Conservation (phyloP, 2,329 filamentous ascomycete species). For the Aspergillus clavatus region DNA sequence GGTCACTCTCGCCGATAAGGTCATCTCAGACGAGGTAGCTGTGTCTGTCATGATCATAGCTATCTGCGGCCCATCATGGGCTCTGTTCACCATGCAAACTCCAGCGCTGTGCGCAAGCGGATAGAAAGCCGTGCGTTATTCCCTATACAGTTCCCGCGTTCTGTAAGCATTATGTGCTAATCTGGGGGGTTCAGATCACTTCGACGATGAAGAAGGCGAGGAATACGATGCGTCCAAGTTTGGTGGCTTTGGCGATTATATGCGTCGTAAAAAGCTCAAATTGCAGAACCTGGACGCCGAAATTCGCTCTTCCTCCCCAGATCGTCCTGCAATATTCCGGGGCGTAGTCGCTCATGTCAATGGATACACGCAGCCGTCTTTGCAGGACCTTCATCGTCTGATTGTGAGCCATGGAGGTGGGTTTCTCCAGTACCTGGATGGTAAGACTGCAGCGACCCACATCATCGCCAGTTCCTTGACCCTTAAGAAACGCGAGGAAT, state of each 20-base stretch:
- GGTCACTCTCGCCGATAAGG: background rate
- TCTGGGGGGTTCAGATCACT: conserved; percentile 52
- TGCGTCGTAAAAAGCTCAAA: conserved; percentile 93
- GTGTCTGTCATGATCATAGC: conserved; percentile 18
- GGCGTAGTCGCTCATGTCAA: conserved; percentile 88
- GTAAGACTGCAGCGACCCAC: conserved; percentile 91
- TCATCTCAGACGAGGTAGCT: background rate
- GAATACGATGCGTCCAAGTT: conserved; percentile 87
- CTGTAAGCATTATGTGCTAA: conserved; percentile 10
- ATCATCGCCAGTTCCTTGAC: conserved; percentile 89
- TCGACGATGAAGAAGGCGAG: conserved; percentile 76
- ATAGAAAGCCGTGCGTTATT: conserved; percentile 53
- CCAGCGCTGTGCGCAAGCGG: conserved; percentile 56
- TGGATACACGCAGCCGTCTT: conserved; percentile 89
- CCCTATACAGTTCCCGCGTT: background rate
- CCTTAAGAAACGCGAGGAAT: conserved; percentile 89
- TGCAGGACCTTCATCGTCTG: conserved; percentile 80
- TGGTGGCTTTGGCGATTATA: conserved; percentile 86
- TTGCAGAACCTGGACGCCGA: conserved; percentile 89
- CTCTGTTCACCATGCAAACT: conserved; percentile 58
- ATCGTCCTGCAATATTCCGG: conserved; percentile 81
- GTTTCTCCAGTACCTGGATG: conserved; percentile 90
- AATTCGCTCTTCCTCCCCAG: conserved; percentile 62
- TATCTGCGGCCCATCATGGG: conserved; percentile 48
- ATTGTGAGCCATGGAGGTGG: conserved; percentile 92